These are phyloP conservation scores for Stephania japonica DNA, from an alignment of 164 flowering plant genomes.

Conservation along the genomic window DNA sequence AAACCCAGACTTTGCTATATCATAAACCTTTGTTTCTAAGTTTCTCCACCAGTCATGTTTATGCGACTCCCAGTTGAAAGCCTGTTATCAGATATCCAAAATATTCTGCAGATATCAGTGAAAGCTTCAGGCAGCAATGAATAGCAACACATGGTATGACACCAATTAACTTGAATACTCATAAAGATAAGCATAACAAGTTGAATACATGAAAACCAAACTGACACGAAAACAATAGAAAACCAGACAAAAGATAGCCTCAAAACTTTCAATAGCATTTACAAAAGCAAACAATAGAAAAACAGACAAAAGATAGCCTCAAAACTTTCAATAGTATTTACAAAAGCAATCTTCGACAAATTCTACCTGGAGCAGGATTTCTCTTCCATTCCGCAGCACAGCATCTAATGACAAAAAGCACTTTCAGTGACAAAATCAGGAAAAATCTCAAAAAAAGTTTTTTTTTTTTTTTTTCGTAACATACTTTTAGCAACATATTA, in stretches of 20 bases:
- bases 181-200: background rate
- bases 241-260: background rate
- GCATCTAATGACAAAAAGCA: constrained; percentile 35
- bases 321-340: background rate
- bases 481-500: background rate
- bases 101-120: background rate
- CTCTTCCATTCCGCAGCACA: constrained; percentile 54
- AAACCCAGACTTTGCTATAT: constrained; percentile 80
- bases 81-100: constrained; percentile 40
- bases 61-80: constrained; percentile 93
- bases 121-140: background rate
- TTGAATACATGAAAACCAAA: background rate
- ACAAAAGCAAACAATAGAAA: background rate
- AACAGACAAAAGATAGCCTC: background rate
- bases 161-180: background rate
- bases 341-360: background rate
- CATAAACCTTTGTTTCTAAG: constrained; percentile 64
- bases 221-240: background rate
- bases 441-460: background rate
- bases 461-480: too few species aligned
- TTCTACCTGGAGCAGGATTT: constrained; percentile 72
- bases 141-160: background rate
- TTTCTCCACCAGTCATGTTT: constrained; percentile 90
- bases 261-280: background rate
- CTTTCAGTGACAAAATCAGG: background rate